Conservation (phyloP, 768 basidiomycete species). For the Dacryopinax primogenitus region DNA sequence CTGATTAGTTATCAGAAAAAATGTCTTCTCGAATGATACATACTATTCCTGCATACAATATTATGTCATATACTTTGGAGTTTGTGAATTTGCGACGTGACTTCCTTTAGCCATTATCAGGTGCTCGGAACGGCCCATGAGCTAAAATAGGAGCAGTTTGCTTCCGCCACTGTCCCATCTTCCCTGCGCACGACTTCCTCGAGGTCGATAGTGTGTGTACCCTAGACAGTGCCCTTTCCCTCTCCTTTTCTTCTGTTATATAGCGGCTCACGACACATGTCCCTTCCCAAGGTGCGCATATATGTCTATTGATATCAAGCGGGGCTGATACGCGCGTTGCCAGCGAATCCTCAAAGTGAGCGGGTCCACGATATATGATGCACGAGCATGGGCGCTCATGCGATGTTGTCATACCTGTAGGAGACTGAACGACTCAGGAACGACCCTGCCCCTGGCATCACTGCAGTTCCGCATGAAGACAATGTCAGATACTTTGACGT, state of each 20-base stretch:
- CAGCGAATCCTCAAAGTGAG: slow-evolving; percentile 6
- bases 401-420: slow-evolving; percentile 31
- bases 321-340: not conserved
- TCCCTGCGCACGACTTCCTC: slow-evolving; percentile 6
- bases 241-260: slow-evolving; percentile 7
- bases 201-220: not conserved
- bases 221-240: not conserved
- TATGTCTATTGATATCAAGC: too few relatives aligned
- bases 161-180: not conserved
- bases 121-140: not conserved
- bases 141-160: slow-evolving; percentile 2
- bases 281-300: not conserved
- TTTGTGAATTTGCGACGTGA: too few relatives aligned
- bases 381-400: not conserved
- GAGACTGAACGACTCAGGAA: slow-evolving; percentile 94
- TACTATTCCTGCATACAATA: not conserved
- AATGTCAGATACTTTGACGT: slow-evolving; percentile 99
- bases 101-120: too few relatives aligned
- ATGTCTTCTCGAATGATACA: too few relatives aligned
- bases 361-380: not conserved
- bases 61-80: too few relatives aligned
- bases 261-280: not conserved
- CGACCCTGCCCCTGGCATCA: slow-evolving; percentile 94
- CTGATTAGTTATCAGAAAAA: too few relatives aligned
- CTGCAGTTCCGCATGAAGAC: slow-evolving; percentile 91